A percentile compares a stretch with the other conserved stretches of the same genome.
Evolutionary conservation across 345 rosid species (phyloP).

Genomic region (Eucalyptus paniculata): DNA sequence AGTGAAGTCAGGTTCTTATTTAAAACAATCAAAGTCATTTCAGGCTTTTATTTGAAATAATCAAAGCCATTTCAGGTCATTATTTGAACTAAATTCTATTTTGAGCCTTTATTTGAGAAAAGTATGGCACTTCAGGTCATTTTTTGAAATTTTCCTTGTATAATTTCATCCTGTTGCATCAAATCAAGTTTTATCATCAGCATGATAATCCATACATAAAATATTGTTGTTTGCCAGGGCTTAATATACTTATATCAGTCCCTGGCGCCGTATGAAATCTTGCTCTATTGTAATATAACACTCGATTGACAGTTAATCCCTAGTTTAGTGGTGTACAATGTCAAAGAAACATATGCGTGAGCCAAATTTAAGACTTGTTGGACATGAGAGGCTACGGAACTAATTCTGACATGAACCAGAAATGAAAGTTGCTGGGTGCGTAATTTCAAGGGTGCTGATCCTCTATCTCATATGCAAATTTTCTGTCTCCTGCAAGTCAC

Average conservation of each 20-base stretch:
- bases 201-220: background rate
- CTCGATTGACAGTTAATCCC: background rate
- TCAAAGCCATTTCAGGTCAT: rapidly evolving
- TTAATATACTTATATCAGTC: too few species aligned
- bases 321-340: background rate
- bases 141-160: too few species aligned
- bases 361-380: background rate
- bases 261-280: too few species aligned
- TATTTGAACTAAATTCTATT: too few species aligned
- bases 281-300: background rate
- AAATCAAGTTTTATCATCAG: background rate
- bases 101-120: rapidly evolving
- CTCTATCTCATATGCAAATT: background rate
- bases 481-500: background rate
- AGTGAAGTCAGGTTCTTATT: too few species aligned
- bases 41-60: rapidly evolving
- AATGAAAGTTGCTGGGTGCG: too few species aligned
- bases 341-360: background rate
- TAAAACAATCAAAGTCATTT: too few species aligned
- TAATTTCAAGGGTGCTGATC: background rate
- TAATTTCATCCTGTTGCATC: background rate
- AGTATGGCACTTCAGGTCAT: rapidly evolving
- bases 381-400: background rate
- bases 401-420: background rate
- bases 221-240: background rate